Base-by-base conservation (phyloP, 2,329 filamentous ascomycete species). In the Mariannaea elegans region DNA sequence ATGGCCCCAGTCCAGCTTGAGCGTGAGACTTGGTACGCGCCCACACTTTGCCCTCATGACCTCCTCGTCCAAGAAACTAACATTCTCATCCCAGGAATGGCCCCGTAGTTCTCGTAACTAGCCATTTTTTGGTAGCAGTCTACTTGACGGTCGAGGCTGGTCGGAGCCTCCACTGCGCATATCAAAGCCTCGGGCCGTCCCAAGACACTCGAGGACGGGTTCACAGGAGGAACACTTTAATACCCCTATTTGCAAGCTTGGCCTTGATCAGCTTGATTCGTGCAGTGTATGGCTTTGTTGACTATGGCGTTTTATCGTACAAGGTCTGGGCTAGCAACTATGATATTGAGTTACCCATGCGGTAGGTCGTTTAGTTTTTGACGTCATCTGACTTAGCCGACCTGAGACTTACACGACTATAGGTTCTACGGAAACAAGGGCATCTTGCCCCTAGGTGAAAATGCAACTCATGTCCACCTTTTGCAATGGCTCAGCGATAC, bases 401-500 rank as follows among this genome's bases (percentile, higher is more conserved):
- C 19, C 7, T 12, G 14, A 21, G 32, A 41, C 41, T 58, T n/a
- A 56, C 51, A 27, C 32, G 16, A 18, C 12, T 7, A 14, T 32
- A 72, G 71, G 23, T 64, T 70, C 19, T 68, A 67, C 38, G 70
- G 70, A 9, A 32, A 70, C 19, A 76, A 75, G 63, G 78, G 80
- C 21, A 72, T 77, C 7, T 72, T 77, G 8, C 73, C 74, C 8
- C 68, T 70, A 2, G 68, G 71, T 23, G 70, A 73, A 4, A 71
- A 73, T 23, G 63, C 65, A 9, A 65, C 64, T 14, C 53, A 67
- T 12, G 70, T 78, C 59, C 70, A 81, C 44, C 66, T 84, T 42
- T 78, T 77, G 10, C 78, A 80, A 23, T 88, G 86, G 86, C 69
- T 86, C 59, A 79, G 76, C 44, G 82, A 87, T 32, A 81, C 81